Evolutionary conservation across 768 basidiomycete genomes (phyloP).

Genomic region (Kwoniella heveanensis): DNA sequence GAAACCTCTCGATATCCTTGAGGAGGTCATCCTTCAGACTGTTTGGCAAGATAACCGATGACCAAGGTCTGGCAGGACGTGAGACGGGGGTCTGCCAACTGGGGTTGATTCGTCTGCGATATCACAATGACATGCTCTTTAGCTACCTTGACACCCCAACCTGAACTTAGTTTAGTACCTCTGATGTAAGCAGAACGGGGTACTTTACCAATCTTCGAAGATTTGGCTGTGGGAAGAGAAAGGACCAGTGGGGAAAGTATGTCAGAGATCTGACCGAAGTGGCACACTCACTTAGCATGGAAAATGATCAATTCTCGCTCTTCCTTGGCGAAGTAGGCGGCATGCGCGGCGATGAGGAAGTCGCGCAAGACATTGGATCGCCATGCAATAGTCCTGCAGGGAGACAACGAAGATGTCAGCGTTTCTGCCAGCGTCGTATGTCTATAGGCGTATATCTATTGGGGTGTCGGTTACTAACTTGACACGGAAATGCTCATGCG

Average conservation of each 20-base stretch:
- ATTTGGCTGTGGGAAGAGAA: not conserved
- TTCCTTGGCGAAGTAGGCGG: slow-evolving; percentile 26
- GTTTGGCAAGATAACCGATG: slow-evolving; percentile 44
- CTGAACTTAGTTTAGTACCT: too few species aligned
- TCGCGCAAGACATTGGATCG: slow-evolving; percentile 10
- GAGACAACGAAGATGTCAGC: too few species aligned
- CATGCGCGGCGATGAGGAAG: slow-evolving; percentile 31
- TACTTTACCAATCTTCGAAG: too few species aligned
- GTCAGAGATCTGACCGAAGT: not conserved
- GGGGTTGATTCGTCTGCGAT: slow-evolving; percentile 19
- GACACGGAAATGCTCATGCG: slow-evolving; percentile 10
- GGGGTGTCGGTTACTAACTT: too few species aligned
- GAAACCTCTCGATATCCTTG: slow-evolving; percentile 44
- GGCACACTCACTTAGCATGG: slow-evolving; percentile 27
- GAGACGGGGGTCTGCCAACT: slow-evolving; percentile 35
- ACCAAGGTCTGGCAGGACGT: slow-evolving; percentile 43
- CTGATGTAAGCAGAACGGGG: too few species aligned
- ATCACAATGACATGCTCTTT: too few species aligned
- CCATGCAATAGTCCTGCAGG: slow-evolving; percentile 17
- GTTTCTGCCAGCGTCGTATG: too few species aligned
- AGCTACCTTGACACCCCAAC: too few species aligned
- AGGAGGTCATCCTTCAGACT: slow-evolving; percentile 43
- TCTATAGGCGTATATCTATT: too few species aligned
- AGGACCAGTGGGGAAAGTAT: not conserved
- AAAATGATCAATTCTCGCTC: slow-evolving; percentile 38